Evolutionary conservation across 768 basidiomycete genomes (phyloP).

Genomic region (Hypholoma sublateritium): DNA sequence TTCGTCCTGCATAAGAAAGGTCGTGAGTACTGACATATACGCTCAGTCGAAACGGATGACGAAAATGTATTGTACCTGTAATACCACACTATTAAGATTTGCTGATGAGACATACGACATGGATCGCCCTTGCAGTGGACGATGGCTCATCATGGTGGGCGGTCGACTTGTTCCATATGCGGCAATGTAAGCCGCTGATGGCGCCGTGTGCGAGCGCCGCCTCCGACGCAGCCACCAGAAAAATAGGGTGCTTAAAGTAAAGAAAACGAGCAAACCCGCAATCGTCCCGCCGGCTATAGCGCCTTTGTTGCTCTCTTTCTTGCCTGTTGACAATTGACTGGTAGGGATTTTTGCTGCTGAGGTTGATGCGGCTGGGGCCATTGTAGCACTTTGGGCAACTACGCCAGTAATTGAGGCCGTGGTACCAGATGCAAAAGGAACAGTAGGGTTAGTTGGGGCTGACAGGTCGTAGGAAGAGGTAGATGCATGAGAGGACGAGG

Average conservation of each 20-base stretch:
- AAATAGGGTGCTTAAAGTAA: constrained; percentile 24
- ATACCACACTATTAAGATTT: too few relatives aligned
- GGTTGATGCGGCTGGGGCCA: neutral
- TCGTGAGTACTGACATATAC: too few relatives aligned
- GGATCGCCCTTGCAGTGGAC: constrained; percentile 9
- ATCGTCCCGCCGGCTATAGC: constrained; percentile 51
- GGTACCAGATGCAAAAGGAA: too few relatives aligned
- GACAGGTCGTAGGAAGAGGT: too few relatives aligned
- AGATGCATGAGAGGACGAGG: too few relatives aligned
- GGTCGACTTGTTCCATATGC: constrained; percentile 11
- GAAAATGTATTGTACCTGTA: too few relatives aligned
- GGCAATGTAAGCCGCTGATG: constrained; percentile 18
- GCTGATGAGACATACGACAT: neutral
- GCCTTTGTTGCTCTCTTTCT: constrained; percentile 28
- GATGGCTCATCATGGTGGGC: constrained; percentile 12
- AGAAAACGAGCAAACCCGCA: constrained; percentile 36
- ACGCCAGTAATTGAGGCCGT: neutral
- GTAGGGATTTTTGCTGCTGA: neutral
- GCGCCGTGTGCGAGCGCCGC: constrained; percentile 12
- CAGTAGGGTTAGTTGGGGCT: too few relatives aligned
- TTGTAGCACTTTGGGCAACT: neutral
- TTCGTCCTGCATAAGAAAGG: too few relatives aligned
- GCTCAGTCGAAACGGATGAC: too few relatives aligned
- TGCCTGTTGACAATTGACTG: neutral
- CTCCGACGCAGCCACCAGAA: constrained; percentile 14